Evolutionary conservation across 768 basidiomycete genomes (phyloP).

Genomic region (Suillus americanus): DNA sequence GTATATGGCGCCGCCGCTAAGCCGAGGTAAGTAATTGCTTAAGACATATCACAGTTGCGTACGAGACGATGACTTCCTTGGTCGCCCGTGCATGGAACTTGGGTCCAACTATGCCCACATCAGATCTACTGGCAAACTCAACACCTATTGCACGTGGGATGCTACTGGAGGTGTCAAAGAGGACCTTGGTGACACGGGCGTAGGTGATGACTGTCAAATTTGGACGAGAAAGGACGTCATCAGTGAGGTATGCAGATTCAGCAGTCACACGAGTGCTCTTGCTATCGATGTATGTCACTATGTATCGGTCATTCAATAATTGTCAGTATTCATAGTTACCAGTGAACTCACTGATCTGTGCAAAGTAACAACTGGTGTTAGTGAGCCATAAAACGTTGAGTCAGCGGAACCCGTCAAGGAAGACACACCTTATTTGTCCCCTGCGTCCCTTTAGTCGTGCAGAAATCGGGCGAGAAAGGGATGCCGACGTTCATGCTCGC

Average conservation of each 20-base stretch:
- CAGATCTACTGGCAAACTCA: slow-evolving; percentile 2
- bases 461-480: slow-evolving; percentile 54
- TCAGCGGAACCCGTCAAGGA: neutral
- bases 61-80: slow-evolving; percentile 46
- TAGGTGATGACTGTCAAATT: slow-evolving; percentile 20
- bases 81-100: slow-evolving; percentile 43
- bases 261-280: slow-evolving; percentile 19
- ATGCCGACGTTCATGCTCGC: slow-evolving; percentile 53
- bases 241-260: slow-evolving; percentile 23
- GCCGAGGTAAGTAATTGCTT: slow-evolving; percentile 19
- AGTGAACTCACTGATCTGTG: slow-evolving; percentile 1
- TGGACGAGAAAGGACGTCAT: slow-evolving; percentile 17
- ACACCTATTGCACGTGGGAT: slow-evolving; percentile 5
- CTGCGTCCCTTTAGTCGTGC: slow-evolving; percentile 51
- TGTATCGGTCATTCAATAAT: neutral
- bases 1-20: slow-evolving; percentile 47
- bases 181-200: slow-evolving; percentile 9
- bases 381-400: neutral
- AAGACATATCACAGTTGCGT: slow-evolving; percentile 35
- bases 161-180: slow-evolving; percentile 7
- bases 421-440: slow-evolving; percentile 59
- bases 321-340: neutral
- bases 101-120: slow-evolving; percentile 22
- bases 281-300: slow-evolving; percentile 14
- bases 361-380: neutral